These are phyloP conservation scores for Ophiosphaerella herpotricha DNA, from an alignment of 2,329 filamentous ascomycete genomes.

Conservation along the genomic window DNA sequence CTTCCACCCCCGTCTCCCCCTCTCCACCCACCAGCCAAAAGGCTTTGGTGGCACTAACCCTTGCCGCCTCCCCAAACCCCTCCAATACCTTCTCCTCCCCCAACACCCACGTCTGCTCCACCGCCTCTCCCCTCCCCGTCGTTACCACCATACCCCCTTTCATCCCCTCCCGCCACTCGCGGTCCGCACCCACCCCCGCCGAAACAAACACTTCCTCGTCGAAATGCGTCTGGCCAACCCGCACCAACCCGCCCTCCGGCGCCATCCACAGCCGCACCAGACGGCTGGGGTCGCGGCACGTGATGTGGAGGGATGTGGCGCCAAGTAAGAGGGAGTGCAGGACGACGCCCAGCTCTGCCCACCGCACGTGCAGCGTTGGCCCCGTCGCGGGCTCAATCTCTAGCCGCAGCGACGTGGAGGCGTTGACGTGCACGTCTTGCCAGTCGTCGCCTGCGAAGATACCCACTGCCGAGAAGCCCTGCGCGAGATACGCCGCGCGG, in stretches of 20 bases:
- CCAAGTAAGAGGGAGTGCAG: slow-evolving; percentile 13
- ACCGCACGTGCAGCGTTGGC: slow-evolving; percentile 12
- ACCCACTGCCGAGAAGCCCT: slow-evolving; percentile 4
- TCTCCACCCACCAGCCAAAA: slow-evolving; percentile 3
- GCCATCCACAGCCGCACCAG: slow-evolving; percentile 17
- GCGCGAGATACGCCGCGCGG: slow-evolving; percentile 6
- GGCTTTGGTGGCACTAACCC: slow-evolving; percentile 4
- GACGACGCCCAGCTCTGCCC: slow-evolving; percentile 15
- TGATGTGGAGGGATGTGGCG: slow-evolving; percentile 10
- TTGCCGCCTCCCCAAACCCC: slow-evolving; percentile 10
- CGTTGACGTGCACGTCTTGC: slow-evolving; percentile 8
- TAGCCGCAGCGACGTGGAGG: slow-evolving; percentile 12
- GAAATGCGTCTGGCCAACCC: slow-evolving; percentile 14
- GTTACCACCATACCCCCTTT: slow-evolving; percentile 7
- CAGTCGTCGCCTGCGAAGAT: slow-evolving; percentile 12
- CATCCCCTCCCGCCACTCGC: slow-evolving; percentile 10
- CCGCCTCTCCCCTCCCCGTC: slow-evolving; percentile 4
- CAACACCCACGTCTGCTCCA: slow-evolving; percentile 4
- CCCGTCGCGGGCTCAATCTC: slow-evolving; percentile 9
- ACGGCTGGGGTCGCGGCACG: slow-evolving; percentile 10
- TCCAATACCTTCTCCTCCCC: background rate
- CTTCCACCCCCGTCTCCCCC: background rate
- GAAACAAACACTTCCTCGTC: slow-evolving; percentile 12
- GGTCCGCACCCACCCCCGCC: slow-evolving; percentile 14
- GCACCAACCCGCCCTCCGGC: slow-evolving; percentile 16